Conservation (phyloP, 2,329 filamentous ascomycete species). For the Clonostachys chloroleuca region DNA sequence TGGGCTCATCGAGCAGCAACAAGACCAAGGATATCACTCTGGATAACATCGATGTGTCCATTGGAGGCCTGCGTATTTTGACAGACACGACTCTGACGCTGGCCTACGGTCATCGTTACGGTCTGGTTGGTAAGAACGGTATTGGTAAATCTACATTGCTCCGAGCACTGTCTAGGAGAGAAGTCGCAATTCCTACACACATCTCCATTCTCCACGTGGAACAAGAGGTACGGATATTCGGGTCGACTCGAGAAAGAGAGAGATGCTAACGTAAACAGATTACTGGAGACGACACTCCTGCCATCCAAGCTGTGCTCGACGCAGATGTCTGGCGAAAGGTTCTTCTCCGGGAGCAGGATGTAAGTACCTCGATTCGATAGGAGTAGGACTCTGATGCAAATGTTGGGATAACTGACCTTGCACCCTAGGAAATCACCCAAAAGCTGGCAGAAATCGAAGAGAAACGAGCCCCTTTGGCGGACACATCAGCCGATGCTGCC, state of each 20-base stretch:
- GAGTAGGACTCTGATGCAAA: background rate
- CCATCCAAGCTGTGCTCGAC: conserved; percentile 90
- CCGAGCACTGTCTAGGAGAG: conserved; percentile 85
- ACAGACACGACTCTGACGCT: conserved; percentile 87
- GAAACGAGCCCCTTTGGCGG: conserved; percentile 75
- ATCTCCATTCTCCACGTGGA: conserved; percentile 99
- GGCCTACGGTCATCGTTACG: conserved; percentile 89
- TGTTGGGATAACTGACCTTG: background rate
- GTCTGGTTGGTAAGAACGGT: conserved; percentile 98
- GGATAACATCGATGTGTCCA: conserved; percentile 92
- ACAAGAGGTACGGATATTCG: conserved; percentile 68
- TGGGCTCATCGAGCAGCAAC: conserved; percentile 65
- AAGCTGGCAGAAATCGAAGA: conserved; percentile 74
- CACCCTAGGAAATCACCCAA: conserved; percentile 63
- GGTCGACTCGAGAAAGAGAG: too few species aligned
- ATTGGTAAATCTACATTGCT: conserved; percentile 96
- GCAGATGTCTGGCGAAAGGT: conserved; percentile 99
- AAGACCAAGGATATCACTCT: conserved; percentile 99
- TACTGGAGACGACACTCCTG: conserved; percentile 89
- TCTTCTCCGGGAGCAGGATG: conserved; percentile 80
- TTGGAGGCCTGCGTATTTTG: conserved; percentile 83
- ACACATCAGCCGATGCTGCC: conserved; percentile 85
- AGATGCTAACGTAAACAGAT: conserved; percentile 48
- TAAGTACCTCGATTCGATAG: conserved; percentile 32
- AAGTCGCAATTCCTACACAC: conserved; percentile 90